Evolutionary conservation across 2,329 filamentous ascomycete species (phyloP), one percentile per base, ranked within the genome.

Genomic region (Fusarium sp.): DNA sequence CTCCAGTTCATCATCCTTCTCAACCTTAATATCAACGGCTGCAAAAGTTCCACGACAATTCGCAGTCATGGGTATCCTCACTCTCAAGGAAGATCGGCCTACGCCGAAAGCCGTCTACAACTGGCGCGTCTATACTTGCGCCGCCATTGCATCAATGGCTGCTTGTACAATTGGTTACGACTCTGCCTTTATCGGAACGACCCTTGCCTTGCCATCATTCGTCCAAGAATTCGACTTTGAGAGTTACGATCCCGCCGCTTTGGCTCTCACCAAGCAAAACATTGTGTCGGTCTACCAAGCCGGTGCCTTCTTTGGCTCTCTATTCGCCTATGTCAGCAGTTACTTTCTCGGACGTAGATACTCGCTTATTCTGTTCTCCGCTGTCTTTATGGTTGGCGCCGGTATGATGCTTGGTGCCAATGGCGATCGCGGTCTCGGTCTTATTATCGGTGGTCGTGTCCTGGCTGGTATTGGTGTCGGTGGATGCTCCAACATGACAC

Each of bases 261-360:
- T 89, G 27, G 86, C 89, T 30, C 80, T 92, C 6, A 82, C 92
- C 50, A 90, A 89, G 75, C 84, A 90, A 74, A 95, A 95, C 78
- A 94, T 95, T 66, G 92, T 94, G 54, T 94, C 91, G 27, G 88
- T 91, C 57, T 95, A 93, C 81, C 93, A 95, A 80, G 93, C 92
- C 12, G 92, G 92, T 63, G 92, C 92, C 64, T 95, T 96, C 82
- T 95, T 95, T 73, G 93, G 93, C 53, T 88, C 90, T n/a, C 81
- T 94, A 43, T 86, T 87, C 64, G 91, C 89, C 60, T 94, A 92
- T 72, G 85, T 83, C 11, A 86, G 88, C 34, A 89, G 87, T 30
- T 89, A 91, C 82, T 92, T 87, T 77, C 82, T 91, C 67, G 92
- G 92, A 29, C 87, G 92, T 24, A 88, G 88, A 74, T 87, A 84